Evolutionary conservation across 208 protist species (phyloP).

Genomic region (Acanthamoeba healyi): DNA sequence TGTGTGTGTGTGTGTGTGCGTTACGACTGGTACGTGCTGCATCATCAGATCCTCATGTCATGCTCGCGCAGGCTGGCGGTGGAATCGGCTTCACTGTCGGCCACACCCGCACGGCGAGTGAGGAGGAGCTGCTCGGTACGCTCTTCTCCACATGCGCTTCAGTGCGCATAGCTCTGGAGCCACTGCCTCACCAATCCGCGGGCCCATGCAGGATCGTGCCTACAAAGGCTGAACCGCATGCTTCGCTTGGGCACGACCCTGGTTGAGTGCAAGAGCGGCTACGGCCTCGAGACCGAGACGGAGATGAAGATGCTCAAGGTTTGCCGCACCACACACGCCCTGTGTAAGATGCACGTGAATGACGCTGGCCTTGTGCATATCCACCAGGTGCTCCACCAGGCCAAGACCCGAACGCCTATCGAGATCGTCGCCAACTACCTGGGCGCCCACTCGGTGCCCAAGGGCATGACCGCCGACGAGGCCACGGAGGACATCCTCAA

Average conservation of each 20-base stretch:
- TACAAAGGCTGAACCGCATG: constrained; percentile 89
- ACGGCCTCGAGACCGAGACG: constrained; percentile 92
- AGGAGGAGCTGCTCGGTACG: constrained; percentile 84
- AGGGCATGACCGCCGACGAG: constrained; percentile 83
- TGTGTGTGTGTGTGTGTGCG: too few species aligned
- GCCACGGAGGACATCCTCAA: constrained; percentile 89
- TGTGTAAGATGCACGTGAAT: too few species aligned
- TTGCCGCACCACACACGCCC: not conserved
- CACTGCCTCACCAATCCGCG: not conserved
- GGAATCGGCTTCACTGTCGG: constrained; percentile 67
- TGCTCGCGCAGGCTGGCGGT: not conserved
- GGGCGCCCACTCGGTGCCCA: constrained; percentile 91
- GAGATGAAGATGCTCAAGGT: constrained; percentile 94
- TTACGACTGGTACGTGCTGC: too few species aligned
- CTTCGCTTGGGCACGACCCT: constrained; percentile 90
- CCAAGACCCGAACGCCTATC: constrained; percentile 80
- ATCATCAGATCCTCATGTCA: too few species aligned
- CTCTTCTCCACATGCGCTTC: not conserved
- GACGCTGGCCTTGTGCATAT: too few species aligned
- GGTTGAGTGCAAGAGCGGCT: constrained; percentile 93
- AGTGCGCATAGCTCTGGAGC: too few species aligned
- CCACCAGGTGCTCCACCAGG: constrained; percentile 83
- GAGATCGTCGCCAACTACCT: constrained; percentile 90
- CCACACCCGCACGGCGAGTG: constrained; percentile 83
- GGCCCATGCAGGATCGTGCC: not conserved